Evolutionary conservation across 1,284 basidiomycete species (phyloP), one percentile per base, ranked within the genome.

Genomic region (Erythrobasidium hasegawianum): DNA sequence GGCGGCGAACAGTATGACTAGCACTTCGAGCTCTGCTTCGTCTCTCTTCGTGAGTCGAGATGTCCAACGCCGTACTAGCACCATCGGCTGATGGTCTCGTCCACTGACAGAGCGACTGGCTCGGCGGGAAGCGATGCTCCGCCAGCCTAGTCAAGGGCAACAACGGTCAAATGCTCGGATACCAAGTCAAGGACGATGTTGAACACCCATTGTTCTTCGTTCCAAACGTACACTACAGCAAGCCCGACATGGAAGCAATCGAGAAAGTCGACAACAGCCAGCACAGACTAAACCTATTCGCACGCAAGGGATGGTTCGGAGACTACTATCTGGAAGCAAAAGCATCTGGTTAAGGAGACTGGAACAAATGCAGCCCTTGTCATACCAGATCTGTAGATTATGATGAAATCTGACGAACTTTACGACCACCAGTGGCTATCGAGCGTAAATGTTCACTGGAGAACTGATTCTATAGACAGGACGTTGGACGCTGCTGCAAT

Each of bases 101-200:
- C 45, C 14, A 16, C 45, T 5, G 4, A 47, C 22, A 47, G 45
- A 47, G n/a, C 8, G 22, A 47, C n/a, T 47, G n/a, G 45, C 45
- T n/a, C 45, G n/a, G 45, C 45, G 45, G n/a, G 7, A 47, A 47
- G 14, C n/a, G n/a, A 47, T 47, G n/a, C 45, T 47, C 45, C 16
- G 45, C 45, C 22, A 47, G 45, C 8, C 14, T 24, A 8, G 14
- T 24, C 22, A 33, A 33, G 33, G 33, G 33, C 43, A 47, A 47
- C 14, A 47, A 24, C 43, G 43, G 43, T 5, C 43, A 47, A 14
- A 47, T 24, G n/a, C 22, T 18, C 22, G 16, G 43, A 5, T 47
- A 24, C n/a, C 43, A 47, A 47, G 43, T n/a, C 43, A 47, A 47
- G 43, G 43, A 47, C 43, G 43, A n/a, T 47, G 43, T 18, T 8